A percentile compares a stretch with the other conserved stretches of the same genome.
phyloP scores from a whole-genome alignment of 257 asterid genomes.

The Primulina eburnea region DNA sequence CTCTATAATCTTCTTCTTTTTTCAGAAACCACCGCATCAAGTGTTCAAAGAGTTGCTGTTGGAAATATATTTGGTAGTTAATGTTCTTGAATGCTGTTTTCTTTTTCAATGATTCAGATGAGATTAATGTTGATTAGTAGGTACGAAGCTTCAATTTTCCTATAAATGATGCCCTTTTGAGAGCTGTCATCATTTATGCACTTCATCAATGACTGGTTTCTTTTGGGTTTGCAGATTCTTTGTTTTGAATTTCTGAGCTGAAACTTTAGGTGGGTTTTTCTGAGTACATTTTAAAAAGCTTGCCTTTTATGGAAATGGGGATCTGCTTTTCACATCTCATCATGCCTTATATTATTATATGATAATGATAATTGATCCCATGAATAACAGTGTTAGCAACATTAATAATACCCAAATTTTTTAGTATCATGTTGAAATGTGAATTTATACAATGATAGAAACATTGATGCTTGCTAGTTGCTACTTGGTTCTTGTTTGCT shows the following conservation, averaged over 20 bases:
- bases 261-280: background rate
- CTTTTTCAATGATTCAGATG: background rate
- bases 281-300: background rate
- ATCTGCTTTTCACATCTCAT: slow-evolving; percentile 2
- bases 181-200: background rate
- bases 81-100: background rate
- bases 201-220: background rate
- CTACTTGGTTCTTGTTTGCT: background rate
- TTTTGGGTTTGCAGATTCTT: background rate
- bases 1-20: background rate
- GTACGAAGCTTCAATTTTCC: background rate
- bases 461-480: background rate
- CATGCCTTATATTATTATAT: background rate
- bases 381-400: background rate
- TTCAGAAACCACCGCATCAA: background rate
- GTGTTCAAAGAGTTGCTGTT: background rate
- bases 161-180: background rate
- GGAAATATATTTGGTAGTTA: too few species aligned
- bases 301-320: background rate
- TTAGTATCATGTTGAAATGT: background rate
- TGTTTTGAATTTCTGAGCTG: background rate
- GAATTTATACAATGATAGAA: too few species aligned
- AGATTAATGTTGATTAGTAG: background rate
- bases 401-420: background rate
- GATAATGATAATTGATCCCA: background rate